These are phyloP conservation scores for Stachybotrys elegans DNA, from an alignment of 2,329 filamentous ascomycete genomes.

Conservation along the genomic window DNA sequence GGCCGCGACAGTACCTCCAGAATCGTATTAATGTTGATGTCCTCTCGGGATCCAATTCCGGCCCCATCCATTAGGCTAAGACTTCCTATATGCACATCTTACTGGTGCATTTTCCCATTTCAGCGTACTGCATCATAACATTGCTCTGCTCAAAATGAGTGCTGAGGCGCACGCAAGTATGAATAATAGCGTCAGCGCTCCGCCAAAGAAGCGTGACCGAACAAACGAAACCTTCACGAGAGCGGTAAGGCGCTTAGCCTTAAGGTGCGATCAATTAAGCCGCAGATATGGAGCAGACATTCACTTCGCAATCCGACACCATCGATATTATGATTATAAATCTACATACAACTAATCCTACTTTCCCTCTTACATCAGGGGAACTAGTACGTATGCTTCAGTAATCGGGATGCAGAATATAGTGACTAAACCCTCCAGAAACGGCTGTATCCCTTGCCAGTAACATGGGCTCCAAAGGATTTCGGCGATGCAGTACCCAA, in stretches of 20 bases:
- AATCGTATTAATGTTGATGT: not conserved
- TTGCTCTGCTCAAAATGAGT: not conserved
- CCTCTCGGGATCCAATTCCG: no score
- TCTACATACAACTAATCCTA: not conserved
- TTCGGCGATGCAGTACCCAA: not conserved
- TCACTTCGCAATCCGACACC: not conserved
- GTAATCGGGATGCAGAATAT: not conserved
- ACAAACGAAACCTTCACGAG: not conserved
- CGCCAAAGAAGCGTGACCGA: not conserved
- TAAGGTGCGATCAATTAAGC: not conserved
- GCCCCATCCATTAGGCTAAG: no score
- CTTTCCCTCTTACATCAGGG: not conserved
- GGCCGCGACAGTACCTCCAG: not conserved
- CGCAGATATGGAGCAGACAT: not conserved
- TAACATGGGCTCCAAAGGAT: not conserved
- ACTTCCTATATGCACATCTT: not conserved
- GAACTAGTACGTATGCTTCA: not conserved
- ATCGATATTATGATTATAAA: not conserved
- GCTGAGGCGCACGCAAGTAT: not conserved
- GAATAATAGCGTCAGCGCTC: not conserved
- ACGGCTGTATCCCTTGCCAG: not conserved
- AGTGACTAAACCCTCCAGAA: not conserved
- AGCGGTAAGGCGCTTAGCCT: not conserved
- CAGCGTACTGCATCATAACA: not conserved
- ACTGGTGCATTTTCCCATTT: not conserved